These are phyloP conservation scores for Cyclocybe cylindracea DNA, from an alignment of 768 basidiomycete genomes.

Conservation along the genomic window DNA sequence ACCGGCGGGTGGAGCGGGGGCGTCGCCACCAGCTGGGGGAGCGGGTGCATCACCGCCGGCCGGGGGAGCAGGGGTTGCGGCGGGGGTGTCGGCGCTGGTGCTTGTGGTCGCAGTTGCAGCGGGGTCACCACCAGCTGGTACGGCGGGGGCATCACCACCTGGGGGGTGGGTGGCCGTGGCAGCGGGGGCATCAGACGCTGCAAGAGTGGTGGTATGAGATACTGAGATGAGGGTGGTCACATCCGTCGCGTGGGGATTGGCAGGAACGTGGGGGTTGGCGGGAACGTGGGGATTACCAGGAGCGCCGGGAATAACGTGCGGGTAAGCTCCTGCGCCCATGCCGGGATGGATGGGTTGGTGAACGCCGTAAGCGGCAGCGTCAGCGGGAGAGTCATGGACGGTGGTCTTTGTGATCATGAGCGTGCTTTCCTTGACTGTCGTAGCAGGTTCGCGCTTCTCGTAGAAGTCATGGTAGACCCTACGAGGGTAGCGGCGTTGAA, in stretches of 20 bases:
- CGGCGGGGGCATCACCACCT: conserved; percentile 1
- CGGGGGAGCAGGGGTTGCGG: background rate
- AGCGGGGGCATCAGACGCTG: conserved; percentile 6
- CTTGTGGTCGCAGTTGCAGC: conserved; percentile 2
- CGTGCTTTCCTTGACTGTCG: conserved; percentile 22
- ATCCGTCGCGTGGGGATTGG: background rate
- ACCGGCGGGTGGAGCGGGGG: background rate
- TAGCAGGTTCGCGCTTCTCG: conserved; percentile 29
- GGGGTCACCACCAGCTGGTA: conserved; percentile 1
- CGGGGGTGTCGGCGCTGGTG: background rate
- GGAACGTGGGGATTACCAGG: too few species aligned
- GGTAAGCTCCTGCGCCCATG: background rate
- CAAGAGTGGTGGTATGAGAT: conserved; percentile 13
- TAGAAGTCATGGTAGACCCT: conserved; percentile 26
- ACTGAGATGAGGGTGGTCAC: conserved; percentile 8
- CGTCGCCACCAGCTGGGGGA: background rate
- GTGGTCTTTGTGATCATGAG: conserved; percentile 17
- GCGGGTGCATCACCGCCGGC: background rate
- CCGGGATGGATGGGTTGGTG: background rate
- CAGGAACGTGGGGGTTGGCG: background rate
- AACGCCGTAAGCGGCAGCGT: conserved; percentile 15
- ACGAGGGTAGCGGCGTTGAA: conserved; percentile 29
- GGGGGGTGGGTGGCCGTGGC: conserved; percentile 1
- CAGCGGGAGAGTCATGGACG: conserved; percentile 21
- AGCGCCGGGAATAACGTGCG: background rate